These are phyloP conservation scores for Plasmodium reichenowi DNA, from an alignment of 169 alveolate species.

Conservation along the genomic window DNA sequence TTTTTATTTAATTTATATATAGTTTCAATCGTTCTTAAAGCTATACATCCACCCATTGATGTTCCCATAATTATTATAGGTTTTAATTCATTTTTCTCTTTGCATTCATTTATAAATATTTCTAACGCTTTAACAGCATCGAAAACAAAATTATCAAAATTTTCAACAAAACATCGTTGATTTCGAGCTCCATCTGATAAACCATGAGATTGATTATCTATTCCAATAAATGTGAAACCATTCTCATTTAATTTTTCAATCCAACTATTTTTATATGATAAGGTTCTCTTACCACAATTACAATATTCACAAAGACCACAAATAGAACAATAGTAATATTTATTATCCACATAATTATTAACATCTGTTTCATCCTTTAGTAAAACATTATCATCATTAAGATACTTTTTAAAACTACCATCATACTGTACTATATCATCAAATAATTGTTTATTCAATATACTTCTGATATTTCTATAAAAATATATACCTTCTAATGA, in stretches of 20 bases:
- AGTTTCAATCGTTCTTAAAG: conserved; percentile 43
- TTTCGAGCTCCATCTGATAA: conserved; percentile 81
- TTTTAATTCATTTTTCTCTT: conserved; percentile 53
- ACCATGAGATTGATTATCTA: conserved; percentile 85
- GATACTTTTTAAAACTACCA: too few species aligned
- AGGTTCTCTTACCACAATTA: conserved; percentile 60
- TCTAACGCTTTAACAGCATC: conserved; percentile 82
- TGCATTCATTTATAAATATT: conserved; percentile 69
- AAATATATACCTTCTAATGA: too few species aligned
- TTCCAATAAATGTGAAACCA: conserved; percentile 78
- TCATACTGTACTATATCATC: too few species aligned
- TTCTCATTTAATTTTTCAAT: conserved; percentile 77
- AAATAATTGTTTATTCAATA: too few species aligned
- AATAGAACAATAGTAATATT: conserved; percentile 41
- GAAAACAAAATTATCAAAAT: conserved; percentile 72
- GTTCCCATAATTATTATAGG: conserved; percentile 62
- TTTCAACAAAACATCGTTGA: conserved; percentile 73
- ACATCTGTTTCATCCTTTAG: not conserved
- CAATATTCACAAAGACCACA: conserved; percentile 64
- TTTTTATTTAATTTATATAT: conserved; percentile 30
- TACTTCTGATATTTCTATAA: too few species aligned
- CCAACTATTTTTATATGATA: conserved; percentile 82
- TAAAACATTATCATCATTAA: not conserved
- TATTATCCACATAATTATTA: not conserved
- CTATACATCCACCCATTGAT: conserved; percentile 73